Evolutionary conservation across 2,329 filamentous ascomycete species (phyloP).

Genomic region (Aureobasidium sp.): DNA sequence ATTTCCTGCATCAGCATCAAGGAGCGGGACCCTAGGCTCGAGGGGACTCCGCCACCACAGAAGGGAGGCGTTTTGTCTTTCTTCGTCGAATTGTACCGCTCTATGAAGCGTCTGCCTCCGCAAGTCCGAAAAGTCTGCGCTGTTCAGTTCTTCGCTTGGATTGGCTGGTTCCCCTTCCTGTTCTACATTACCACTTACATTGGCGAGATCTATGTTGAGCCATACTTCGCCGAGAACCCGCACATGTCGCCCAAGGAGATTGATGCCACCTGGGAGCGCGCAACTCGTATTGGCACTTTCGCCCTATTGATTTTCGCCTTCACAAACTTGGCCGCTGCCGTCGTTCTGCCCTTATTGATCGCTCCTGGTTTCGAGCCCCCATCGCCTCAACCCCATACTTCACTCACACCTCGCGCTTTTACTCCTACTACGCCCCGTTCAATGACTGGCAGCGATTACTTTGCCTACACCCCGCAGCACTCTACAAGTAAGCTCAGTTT

Average conservation of each 20-base stretch:
- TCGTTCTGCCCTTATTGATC: conserved; percentile 79
- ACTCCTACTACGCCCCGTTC: conserved; percentile 28
- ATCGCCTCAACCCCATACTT: conserved; percentile 29
- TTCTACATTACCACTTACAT: conserved; percentile 95
- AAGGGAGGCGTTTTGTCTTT: conserved; percentile 66
- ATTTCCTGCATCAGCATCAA: conserved; percentile 63
- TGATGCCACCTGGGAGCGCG: conserved; percentile 72
- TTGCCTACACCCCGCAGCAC: conserved; percentile 18
- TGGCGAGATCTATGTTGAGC: conserved; percentile 85
- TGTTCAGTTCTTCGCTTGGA: conserved; percentile 66
- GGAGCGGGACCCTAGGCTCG: conserved; percentile 73
- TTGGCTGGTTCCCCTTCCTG: conserved; percentile 81
- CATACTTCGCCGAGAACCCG: conserved; percentile 68
- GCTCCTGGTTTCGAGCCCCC: conserved; percentile 64
- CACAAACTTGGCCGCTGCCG: conserved; percentile 72
- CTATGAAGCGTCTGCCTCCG: conserved; percentile 69
- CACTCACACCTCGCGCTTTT: conserved; percentile 31
- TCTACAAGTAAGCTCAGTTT: conserved; percentile 16
- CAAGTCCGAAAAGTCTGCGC: conserved; percentile 74
- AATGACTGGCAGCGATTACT: conserved; percentile 22
- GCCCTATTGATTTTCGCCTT: conserved; percentile 84
- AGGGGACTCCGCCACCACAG: conserved; percentile 54
- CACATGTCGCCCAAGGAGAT: conserved; percentile 70
- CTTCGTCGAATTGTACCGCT: conserved; percentile 69
- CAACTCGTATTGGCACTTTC: conserved; percentile 80